Evolutionary conservation across 331 rosid genomes (phyloP), one percentile per base, ranked within the genome.

Genomic region (Arachis monticola): DNA sequence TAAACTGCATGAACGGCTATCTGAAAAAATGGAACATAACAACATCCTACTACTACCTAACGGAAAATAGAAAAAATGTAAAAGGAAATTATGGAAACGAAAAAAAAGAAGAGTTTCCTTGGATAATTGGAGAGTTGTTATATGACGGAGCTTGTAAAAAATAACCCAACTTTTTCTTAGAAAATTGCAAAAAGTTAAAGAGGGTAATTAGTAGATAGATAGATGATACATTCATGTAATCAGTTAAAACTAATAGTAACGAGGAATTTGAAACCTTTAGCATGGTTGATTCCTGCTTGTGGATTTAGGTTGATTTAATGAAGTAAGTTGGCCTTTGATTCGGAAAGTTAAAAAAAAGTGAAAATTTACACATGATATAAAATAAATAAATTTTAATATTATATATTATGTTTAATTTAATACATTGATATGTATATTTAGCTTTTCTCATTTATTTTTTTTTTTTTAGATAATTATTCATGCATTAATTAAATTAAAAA

Each of bases 191-290:
- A 75, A 84, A 82, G 82, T 78, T 60, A 60, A 57, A 65, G 59
- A 60, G 48, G 71, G 60, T 67, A 81, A 79, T 79, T 88, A 71
- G 63, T 35, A 35, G 60, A 45, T 47, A 83, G 69, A 64, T 74
- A 47, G 84, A 76, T 69, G 76, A 64, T 73, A 51, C 77, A 79
- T 79, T 72, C 85, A 77, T 77, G 89, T 78, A 93, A 83, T 85
- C 17, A 79, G 70, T 69, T 32, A 59, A 66, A 65, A 58, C 42
- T 75, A 72, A 53, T 62, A 69, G 83, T 89, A 62, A 86, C 75
- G 59, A 80, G 81, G 59, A 44, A 80, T 85, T 89, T 87, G 88
- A 87, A 82, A 27, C 4, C 83, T 64, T 70, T 80, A 71, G 35
- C 46, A 44, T 60, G 78, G 80, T 61, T 53, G 31, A 13, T 53